Evolutionary conservation across 306 rosid genomes (phyloP), one percentile per base, ranked within the genome.

Genomic region (Cucumis hystrix): DNA sequence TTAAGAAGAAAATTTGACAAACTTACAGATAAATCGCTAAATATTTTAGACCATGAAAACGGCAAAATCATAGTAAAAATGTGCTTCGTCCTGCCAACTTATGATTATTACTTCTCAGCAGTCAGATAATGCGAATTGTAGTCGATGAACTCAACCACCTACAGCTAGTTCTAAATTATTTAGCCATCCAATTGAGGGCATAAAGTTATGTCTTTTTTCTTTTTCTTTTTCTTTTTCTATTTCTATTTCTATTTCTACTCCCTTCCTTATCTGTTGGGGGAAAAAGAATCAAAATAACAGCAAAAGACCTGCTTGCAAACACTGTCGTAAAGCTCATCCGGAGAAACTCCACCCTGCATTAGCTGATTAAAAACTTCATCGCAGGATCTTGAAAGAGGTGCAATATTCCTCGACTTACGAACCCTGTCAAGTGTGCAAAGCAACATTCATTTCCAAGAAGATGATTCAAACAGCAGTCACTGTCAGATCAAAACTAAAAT

Each of bases 221-320:
- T 33, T 4, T 33, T 33, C 35, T 33, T 2, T 33, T 33, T 33
- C 33, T 28, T 28, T 28, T 28, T 28, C 33, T 28, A 28, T 28
- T 43, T 41, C 49, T 43, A 17, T 10, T 67, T 25, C 6, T 4
- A 0, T 6, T 41, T 65, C 6, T 41, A 20, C 18, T 47, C 12
- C 16, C 17, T n/a, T 56, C n/a, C 28, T 49, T 76, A 56, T 40
- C 40, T 76, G 56, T 59, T 12, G 41, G 74, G 69, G 59, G 51
- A 39, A 47, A 77, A 59, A 45, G 51, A 68, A 37, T 6, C 49
- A 33, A 23, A 58, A 21, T 14, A 33, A n/a, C 59, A 64, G 79
- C 10, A 60, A 64, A 25, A 70, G 30, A 93, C 98, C 98, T 93
- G 97, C 81, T 93, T 89, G 96, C 93, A 91, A 79, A 93, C 92